Percentiles rank a stretch among this genome's conserved stretches.
These are phyloP conservation scores for Sarocladium kiliense DNA, from an alignment of 2,329 filamentous ascomycete genomes.

Conservation along the genomic window DNA sequence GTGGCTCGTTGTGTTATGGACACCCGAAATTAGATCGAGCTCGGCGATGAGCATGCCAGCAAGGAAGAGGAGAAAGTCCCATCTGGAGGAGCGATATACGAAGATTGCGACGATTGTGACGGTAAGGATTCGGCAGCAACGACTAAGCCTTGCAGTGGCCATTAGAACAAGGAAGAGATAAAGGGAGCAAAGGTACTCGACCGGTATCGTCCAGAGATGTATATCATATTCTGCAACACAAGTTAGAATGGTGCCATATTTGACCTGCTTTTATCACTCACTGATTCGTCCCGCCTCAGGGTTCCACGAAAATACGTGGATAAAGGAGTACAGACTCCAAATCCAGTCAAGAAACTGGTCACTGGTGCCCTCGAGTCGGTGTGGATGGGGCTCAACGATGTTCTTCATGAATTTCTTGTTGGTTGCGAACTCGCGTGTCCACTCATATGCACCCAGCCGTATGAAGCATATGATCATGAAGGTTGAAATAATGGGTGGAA, in stretches of 20 bases:
- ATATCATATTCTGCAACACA: slow-evolving; percentile 40
- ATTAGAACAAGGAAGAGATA: slow-evolving; percentile 50
- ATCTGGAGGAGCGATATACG: slow-evolving; percentile 41
- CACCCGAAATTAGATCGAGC: slow-evolving; percentile 43
- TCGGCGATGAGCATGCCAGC: slow-evolving; percentile 52
- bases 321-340: slow-evolving; percentile 41
- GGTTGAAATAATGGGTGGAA: slow-evolving; percentile 46
- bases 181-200: slow-evolving; percentile 55
- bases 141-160: slow-evolving; percentile 42
- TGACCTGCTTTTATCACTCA: slow-evolving; percentile 20
- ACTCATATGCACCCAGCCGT: slow-evolving; percentile 41
- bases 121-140: slow-evolving; percentile 34
- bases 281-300: slow-evolving; percentile 40
- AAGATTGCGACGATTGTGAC: slow-evolving; percentile 37
- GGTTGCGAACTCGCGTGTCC: slow-evolving; percentile 39
- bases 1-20: slow-evolving; percentile 26
- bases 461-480: slow-evolving; percentile 40
- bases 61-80: slow-evolving; percentile 52
- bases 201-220: slow-evolving; percentile 59
- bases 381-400: slow-evolving; percentile 43
- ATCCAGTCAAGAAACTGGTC: slow-evolving; percentile 42
- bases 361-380: slow-evolving; percentile 27
- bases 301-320: slow-evolving; percentile 48
- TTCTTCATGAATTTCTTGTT: slow-evolving; percentile 40
- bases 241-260: slow-evolving; percentile 20